Base-by-base conservation (phyloP, 805 yeast species). In the Candida broadrunensis region DNA sequence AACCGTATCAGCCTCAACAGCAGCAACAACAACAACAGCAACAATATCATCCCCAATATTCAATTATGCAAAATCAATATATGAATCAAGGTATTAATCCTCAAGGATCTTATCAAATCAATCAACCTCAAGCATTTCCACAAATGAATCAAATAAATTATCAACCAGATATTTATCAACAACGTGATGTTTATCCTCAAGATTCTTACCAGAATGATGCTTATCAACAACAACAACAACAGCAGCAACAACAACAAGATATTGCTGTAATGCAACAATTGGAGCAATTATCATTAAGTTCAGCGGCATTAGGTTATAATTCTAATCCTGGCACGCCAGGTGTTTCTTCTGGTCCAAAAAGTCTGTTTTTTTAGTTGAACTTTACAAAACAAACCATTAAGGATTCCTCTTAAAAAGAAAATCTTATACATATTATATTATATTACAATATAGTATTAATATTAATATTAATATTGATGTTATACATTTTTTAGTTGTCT, bases 281-380 rank as follows among this genome's bases (percentile, higher is more conserved):
- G 47, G 75, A 72, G 49, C 74, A 68, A 44, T 52, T 72, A 27
- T 68, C 75, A 3, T 55, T 72, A 43, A 68, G 70, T 37, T 70
- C 76, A 3, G 76, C 73, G 2, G 75, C 76, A 4, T 49, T 70
- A 58, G 76, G 75, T 2, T 72, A 71, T 44, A 61, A 63, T 38
- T 68, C 75, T 7, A 65, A 61, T 39, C 75, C 75, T 7, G 71
- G 70, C 4, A 68, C 75, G 3, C 72, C 73, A 7, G 45, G 50
- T 19, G 52, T 54, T 17, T 42, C 50, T 15, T 37, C 57, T 5
- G 51, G 47, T 19, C 60, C 55, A 35, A 50, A 29, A 13, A 29
- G 32, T 29, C 32, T 29, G 32, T 29, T 29, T 29, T 29, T 29
- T 18, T 25, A 29, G 32, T 5, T 21, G 25, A 21, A 21, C 25